Percentiles rank a stretch among this genome's conserved stretches.
phyloP scores from a whole-genome alignment of 257 asterid species.

The Solanum peruvianum region DNA sequence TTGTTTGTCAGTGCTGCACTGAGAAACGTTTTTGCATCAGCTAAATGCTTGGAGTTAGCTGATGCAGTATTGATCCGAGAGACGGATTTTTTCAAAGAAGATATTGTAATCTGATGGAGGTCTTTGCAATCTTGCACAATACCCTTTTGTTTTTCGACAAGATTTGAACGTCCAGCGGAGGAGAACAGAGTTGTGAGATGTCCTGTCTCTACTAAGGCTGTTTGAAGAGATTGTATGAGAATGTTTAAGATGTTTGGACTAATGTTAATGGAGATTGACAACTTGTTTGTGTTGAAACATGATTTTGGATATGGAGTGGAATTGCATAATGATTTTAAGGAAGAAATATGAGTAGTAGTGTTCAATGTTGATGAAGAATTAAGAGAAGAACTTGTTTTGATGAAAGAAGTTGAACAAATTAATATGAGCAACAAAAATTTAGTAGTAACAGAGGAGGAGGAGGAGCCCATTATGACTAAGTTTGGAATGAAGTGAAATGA shows the following conservation, averaged over 20 bases:
- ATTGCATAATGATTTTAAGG: slow-evolving; percentile 30
- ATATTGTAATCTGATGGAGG: slow-evolving; percentile 54
- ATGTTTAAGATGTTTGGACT: slow-evolving; percentile 35
- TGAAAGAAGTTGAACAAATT: not conserved
- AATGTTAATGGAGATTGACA: slow-evolving; percentile 45
- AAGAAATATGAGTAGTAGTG: slow-evolving; percentile 16
- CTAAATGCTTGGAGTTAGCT: slow-evolving; percentile 9
- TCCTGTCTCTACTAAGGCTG: slow-evolving; percentile 40
- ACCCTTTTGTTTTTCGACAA: slow-evolving; percentile 58
- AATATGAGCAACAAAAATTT: not conserved
- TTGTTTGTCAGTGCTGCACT: slow-evolving; percentile 74
- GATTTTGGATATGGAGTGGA: slow-evolving; percentile 59
- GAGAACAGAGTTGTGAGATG: slow-evolving; percentile 40
- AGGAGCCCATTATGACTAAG: not conserved
- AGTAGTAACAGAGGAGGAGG: no score
- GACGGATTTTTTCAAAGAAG: slow-evolving; percentile 35
- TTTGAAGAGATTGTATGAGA: slow-evolving; percentile 43
- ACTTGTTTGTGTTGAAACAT: slow-evolving; percentile 46
- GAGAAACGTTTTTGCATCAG: slow-evolving; percentile 51
- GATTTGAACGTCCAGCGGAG: slow-evolving; percentile 8
- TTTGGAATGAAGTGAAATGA: not conserved
- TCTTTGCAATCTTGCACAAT: slow-evolving; percentile 63
- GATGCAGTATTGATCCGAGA: slow-evolving; percentile 10
- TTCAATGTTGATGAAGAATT: slow-evolving; percentile 4
- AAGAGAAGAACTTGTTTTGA: not conserved